phyloP scores from a whole-genome alignment of 2,329 filamentous ascomycete species.

The Claviceps fusiformis region DNA sequence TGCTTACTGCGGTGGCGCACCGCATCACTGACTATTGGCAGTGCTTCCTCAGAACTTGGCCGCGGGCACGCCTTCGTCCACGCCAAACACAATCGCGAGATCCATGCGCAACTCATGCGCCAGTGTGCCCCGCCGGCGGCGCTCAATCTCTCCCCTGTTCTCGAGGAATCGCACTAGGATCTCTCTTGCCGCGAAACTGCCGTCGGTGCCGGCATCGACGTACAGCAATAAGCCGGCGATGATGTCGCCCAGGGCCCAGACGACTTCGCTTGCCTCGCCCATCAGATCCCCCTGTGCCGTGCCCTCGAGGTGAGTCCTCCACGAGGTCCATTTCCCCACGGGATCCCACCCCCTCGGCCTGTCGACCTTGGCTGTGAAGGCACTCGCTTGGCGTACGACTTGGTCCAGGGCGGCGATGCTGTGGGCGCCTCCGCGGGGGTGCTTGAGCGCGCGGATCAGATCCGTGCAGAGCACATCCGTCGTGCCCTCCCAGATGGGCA shows the following conservation, averaged over 20 bases:
- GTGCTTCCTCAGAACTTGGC: slow-evolving; percentile 13
- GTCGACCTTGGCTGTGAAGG: slow-evolving; percentile 12
- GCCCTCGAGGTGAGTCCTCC: slow-evolving; percentile 24
- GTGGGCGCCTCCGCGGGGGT: slow-evolving; percentile 23
- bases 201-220: slow-evolving; percentile 25
- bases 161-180: slow-evolving; percentile 28
- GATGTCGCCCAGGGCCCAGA: slow-evolving; percentile 30
- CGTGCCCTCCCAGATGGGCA: slow-evolving; percentile 60
- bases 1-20: not conserved
- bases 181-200: slow-evolving; percentile 21
- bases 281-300: slow-evolving; percentile 26
- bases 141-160: slow-evolving; percentile 10
- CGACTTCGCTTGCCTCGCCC: slow-evolving; percentile 29
- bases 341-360: slow-evolving; percentile 17
- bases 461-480: slow-evolving; percentile 53
- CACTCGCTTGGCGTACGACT: slow-evolving; percentile 18
- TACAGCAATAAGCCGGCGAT: slow-evolving; percentile 29
- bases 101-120: slow-evolving; percentile 19
- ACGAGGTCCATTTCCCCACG: slow-evolving; percentile 23
- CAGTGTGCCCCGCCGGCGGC: slow-evolving; percentile 8
- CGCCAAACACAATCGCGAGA: slow-evolving; percentile 23
- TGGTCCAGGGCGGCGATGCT: slow-evolving; percentile 29
- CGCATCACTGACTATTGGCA: too few species aligned
- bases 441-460: slow-evolving; percentile 32
- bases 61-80: not conserved